Percentiles rank a stretch among this genome's conserved stretches.
These are phyloP conservation scores for Trichophyton mentagrophytes DNA, from an alignment of 2,329 filamentous ascomycete genomes.

Conservation along the genomic window DNA sequence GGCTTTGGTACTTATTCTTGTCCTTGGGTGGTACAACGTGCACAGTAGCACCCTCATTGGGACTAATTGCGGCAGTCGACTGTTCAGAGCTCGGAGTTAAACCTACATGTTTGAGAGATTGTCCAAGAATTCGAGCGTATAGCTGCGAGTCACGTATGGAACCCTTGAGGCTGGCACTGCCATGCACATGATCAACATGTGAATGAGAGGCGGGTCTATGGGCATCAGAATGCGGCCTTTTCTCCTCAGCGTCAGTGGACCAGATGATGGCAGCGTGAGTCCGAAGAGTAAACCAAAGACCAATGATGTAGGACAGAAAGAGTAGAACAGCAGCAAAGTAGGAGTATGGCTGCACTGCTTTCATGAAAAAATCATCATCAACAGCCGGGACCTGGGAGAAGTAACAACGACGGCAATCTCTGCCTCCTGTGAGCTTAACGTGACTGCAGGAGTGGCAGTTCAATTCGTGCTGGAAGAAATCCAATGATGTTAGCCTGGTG, in stretches of 20 bases:
- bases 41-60: slow-evolving; percentile 26
- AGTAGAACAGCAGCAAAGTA: slow-evolving; percentile 75
- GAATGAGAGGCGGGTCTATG: background rate
- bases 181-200: slow-evolving; percentile 14
- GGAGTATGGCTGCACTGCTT: slow-evolving; percentile 86
- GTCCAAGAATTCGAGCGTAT: slow-evolving; percentile 85
- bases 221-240: slow-evolving; percentile 35
- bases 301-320: slow-evolving; percentile 87
- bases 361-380: slow-evolving; percentile 74
- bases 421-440: slow-evolving; percentile 20
- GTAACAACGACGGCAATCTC: slow-evolving; percentile 82
- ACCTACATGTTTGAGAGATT: slow-evolving; percentile 75
- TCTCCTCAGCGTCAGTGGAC: slow-evolving; percentile 73
- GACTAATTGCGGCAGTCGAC: background rate
- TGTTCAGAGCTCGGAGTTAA: slow-evolving; percentile 34
- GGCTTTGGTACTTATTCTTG: slow-evolving; percentile 30
- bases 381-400: slow-evolving; percentile 79
- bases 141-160: slow-evolving; percentile 79
- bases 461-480: slow-evolving; percentile 57
- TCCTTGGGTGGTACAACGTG: slow-evolving; percentile 65
- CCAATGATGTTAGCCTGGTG: background rate
- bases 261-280: slow-evolving; percentile 96
- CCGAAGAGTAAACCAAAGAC: slow-evolving; percentile 85
- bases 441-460: slow-evolving; percentile 58
- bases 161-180: slow-evolving; percentile 33